Conservation (phyloP, 176 grass and related monocot genomes). For the Aegilops tauschii region DNA sequence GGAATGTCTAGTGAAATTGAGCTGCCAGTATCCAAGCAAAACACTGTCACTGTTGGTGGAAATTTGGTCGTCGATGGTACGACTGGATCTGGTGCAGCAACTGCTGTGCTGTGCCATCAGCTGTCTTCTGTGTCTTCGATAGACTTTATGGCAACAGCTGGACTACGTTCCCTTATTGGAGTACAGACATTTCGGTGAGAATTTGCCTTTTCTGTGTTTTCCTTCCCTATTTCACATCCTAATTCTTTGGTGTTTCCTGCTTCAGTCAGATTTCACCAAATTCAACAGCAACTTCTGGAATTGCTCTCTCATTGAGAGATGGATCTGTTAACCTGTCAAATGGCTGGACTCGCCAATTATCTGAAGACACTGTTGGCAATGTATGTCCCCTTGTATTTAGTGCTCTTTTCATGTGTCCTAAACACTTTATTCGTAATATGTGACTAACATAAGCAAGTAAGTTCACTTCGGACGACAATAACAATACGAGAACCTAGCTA, state of each 20-base stretch:
- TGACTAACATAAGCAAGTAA: neutral
- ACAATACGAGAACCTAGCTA: neutral
- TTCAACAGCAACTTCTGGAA: slow-evolving; percentile 81
- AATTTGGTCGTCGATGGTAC: slow-evolving; percentile 76
- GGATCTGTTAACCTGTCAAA: slow-evolving; percentile 94
- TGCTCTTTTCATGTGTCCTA: neutral
- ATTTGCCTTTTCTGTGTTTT: neutral
- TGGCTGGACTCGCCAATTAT: slow-evolving; percentile 88
- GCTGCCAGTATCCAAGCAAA: slow-evolving; percentile 80
- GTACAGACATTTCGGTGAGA: slow-evolving; percentile 68
- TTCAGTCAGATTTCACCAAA: slow-evolving; percentile 90
- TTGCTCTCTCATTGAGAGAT: slow-evolving; percentile 80
- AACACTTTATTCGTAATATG: neutral
- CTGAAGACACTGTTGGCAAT: slow-evolving; percentile 78
- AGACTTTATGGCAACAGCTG: slow-evolving; percentile 85
- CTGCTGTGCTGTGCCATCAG: slow-evolving; percentile 57
- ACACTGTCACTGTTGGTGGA: slow-evolving; percentile 62
- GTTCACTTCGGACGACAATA: neutral
- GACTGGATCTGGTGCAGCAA: slow-evolving; percentile 72
- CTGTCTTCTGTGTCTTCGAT: slow-evolving; percentile 70
- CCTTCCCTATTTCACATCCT: slow-evolving; percentile 19
- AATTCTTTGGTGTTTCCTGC: slow-evolving; percentile 31
- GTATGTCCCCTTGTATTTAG: slow-evolving; percentile 49
- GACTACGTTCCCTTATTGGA: slow-evolving; percentile 75
- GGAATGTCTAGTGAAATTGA: slow-evolving; percentile 81